These are phyloP conservation scores for Posidonia australis DNA, from an alignment of 106 monocot genomes.

Conservation along the genomic window DNA sequence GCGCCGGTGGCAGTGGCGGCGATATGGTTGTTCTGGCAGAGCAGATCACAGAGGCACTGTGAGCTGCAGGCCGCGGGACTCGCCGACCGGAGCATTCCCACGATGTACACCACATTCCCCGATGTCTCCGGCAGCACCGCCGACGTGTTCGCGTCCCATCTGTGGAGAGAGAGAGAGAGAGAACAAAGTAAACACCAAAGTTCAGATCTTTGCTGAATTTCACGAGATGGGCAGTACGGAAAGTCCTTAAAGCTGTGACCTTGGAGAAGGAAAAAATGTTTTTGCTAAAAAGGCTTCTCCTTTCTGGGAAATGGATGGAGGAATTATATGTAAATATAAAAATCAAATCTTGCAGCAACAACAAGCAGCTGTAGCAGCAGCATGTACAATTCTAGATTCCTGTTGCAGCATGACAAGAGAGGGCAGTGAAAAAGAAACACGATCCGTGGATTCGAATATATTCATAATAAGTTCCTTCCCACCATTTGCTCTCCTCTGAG, in stretches of 20 bases:
- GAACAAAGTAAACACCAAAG: neutral
- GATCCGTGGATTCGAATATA: no score
- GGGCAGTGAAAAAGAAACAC: no score
- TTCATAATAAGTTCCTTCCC: no score
- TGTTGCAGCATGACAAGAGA: no score
- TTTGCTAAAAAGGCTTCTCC: no score
- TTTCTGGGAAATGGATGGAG: no score
- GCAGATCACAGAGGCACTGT: slow-evolving; percentile 27
- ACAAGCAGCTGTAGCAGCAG: no score
- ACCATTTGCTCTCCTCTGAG: no score
- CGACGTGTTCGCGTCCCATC: slow-evolving; percentile 70
- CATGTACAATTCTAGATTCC: no score
- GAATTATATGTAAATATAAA: no score
- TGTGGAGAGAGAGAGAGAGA: slow-evolving; percentile 13
- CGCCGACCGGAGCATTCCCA: slow-evolving; percentile 57
- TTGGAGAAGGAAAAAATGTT: neutral
- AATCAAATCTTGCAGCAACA: no score
- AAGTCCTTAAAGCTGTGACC: neutral
- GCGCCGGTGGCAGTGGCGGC: slow-evolving; percentile 18
- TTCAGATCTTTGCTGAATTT: neutral
- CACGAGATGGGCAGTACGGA: neutral
- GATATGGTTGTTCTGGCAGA: slow-evolving; percentile 31
- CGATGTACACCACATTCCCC: slow-evolving; percentile 44
- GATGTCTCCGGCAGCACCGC: slow-evolving; percentile 42
- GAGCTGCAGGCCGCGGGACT: slow-evolving; percentile 18